A percentile compares a stretch with the other conserved stretches of the same genome.
These are phyloP conservation scores for Pueraria montana DNA, from an alignment of 306 rosid species.

Conservation along the genomic window DNA sequence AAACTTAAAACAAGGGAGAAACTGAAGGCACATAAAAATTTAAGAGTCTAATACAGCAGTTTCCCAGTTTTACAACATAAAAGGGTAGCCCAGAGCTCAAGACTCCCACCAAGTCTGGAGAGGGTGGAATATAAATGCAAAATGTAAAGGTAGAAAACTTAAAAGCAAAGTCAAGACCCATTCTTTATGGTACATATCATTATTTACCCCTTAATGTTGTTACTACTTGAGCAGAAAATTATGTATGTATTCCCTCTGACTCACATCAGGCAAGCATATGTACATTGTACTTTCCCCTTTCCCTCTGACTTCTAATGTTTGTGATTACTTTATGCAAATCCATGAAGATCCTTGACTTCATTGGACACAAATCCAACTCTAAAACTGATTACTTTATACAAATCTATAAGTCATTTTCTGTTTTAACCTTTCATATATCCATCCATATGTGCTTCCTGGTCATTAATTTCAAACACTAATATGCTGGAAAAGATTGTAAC, in stretches of 20 bases:
- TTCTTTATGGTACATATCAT: neutral
- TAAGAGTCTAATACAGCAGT: neutral
- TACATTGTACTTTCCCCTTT: neutral
- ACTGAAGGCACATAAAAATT: neutral
- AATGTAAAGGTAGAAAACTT: neutral
- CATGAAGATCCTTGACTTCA: neutral
- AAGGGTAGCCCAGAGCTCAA: neutral
- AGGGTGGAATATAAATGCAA: neutral
- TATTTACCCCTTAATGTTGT: neutral
- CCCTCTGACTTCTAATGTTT: neutral
- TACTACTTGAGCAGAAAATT: neutral
- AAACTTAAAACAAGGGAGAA: constrained; percentile 1
- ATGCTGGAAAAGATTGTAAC: neutral
- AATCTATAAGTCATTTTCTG: neutral
- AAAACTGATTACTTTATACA: neutral
- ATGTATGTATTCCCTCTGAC: neutral
- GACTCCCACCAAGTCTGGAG: neutral
- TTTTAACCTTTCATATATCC: neutral
- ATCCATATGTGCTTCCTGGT: neutral
- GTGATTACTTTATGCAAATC: neutral
- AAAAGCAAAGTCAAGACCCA: neutral
- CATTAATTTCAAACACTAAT: neutral
- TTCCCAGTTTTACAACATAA: constrained; percentile 2
- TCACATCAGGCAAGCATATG: neutral
- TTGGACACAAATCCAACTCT: neutral